Evolutionary conservation across 2,329 filamentous ascomycete genomes (phyloP).

Genomic region (Penicillium sp.): DNA sequence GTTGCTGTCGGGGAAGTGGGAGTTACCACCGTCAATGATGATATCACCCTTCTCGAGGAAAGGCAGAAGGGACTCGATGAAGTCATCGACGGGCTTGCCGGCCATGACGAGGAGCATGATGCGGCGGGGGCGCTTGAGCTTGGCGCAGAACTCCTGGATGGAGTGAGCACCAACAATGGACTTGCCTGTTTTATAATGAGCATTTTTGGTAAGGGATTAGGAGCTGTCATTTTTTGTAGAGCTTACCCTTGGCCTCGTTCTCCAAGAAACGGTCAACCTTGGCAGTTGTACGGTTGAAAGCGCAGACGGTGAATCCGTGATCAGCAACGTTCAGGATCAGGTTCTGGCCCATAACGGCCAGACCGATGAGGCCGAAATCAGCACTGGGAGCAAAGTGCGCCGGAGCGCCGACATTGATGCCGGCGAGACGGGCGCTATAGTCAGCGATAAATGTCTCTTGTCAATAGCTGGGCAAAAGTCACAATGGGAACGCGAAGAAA

Average conservation of each 20-base stretch:
- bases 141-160: slow-evolving; percentile 89
- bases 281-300: slow-evolving; percentile 96
- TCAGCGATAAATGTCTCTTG: slow-evolving; percentile 41
- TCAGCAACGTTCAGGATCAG: slow-evolving; percentile 87
- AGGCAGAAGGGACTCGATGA: slow-evolving; percentile 91
- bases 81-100: slow-evolving; percentile 95
- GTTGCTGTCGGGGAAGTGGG: slow-evolving; percentile 98
- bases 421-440: slow-evolving; percentile 70
- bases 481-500: not conserved
- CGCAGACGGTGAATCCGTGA: slow-evolving; percentile 93
- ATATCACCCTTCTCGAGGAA: slow-evolving; percentile 85
- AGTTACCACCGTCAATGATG: slow-evolving; percentile 99
- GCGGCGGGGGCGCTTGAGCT: slow-evolving; percentile 95
- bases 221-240: not conserved
- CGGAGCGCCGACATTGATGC: slow-evolving; percentile 67
- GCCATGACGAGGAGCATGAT: slow-evolving; percentile 99
- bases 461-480: slow-evolving; percentile 29
- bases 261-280: slow-evolving; percentile 95
- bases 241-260: slow-evolving; percentile 78
- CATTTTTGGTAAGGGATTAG: not conserved
- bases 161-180: slow-evolving; percentile 90
- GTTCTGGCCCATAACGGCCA: slow-evolving; percentile 89
- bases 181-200: slow-evolving; percentile 63
- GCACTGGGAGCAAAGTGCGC: slow-evolving; percentile 59
- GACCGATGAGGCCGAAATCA: slow-evolving; percentile 89